Evolutionary conservation across 495 filamentous ascomycete genomes (phyloP).

Genomic region (Penicillium canescens): DNA sequence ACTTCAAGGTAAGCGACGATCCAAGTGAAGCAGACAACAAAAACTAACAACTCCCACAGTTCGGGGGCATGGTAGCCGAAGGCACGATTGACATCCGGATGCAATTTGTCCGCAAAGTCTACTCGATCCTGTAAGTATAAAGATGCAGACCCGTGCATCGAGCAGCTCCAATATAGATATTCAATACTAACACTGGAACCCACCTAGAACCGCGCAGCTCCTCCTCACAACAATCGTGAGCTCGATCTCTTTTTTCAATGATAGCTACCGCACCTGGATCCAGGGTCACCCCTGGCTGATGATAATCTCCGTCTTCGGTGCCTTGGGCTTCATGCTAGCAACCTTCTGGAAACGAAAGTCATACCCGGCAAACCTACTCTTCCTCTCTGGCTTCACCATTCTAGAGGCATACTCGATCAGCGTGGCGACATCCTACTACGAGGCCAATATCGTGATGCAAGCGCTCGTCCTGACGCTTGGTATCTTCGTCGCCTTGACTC

Average conservation of each 20-base stretch:
- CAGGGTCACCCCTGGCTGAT: slow-evolving; percentile 81
- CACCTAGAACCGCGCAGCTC: slow-evolving; percentile 75
- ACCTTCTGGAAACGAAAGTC: slow-evolving; percentile 99
- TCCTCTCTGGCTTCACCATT: slow-evolving; percentile 87
- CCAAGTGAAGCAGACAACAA: slow-evolving; percentile 62
- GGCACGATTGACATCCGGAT: slow-evolving; percentile 94
- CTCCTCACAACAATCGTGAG: slow-evolving; percentile 78
- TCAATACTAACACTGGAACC: slow-evolving; percentile 4
- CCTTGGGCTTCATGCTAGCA: slow-evolving; percentile 77
- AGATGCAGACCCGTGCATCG: background rate
- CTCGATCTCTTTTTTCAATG: slow-evolving; percentile 81
- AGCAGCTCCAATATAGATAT: background rate
- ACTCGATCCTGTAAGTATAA: slow-evolving; percentile 69
- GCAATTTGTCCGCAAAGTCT: slow-evolving; percentile 96
- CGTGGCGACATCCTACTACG: slow-evolving; percentile 87
- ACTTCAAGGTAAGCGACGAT: slow-evolving; percentile 79
- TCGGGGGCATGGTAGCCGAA: slow-evolving; percentile 87
- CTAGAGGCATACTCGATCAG: slow-evolving; percentile 92
- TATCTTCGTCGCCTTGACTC: slow-evolving; percentile 88
- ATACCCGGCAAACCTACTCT: slow-evolving; percentile 92
- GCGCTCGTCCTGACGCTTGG: slow-evolving; percentile 87
- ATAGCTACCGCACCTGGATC: slow-evolving; percentile 81
- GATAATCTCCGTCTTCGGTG: slow-evolving; percentile 78
- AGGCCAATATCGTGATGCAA: slow-evolving; percentile 78
- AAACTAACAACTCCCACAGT: slow-evolving; percentile 46